phyloP scores from a whole-genome alignment of 2,329 filamentous ascomycete genomes.

The Colletotrichum sp. region DNA sequence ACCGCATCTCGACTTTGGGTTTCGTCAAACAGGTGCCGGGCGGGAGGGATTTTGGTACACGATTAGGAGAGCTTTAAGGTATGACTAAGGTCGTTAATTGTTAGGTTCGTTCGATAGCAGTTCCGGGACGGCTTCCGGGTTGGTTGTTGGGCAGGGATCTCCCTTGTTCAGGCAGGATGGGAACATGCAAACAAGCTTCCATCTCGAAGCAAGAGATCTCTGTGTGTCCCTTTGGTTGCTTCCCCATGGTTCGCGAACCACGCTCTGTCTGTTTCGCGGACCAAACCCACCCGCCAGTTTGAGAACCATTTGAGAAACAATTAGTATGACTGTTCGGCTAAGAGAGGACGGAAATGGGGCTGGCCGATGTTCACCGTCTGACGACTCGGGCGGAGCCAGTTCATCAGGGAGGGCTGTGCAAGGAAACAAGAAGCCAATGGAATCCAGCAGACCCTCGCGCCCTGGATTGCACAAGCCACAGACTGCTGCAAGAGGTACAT shows the following conservation, averaged over 20 bases:
- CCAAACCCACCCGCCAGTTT: not conserved
- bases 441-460: not conserved
- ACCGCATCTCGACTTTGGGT: not conserved
- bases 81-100: not conserved
- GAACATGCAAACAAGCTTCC: not conserved
- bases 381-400: not conserved
- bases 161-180: not conserved
- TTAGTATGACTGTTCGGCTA: not conserved
- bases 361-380: not conserved
- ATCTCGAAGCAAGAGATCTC: not conserved
- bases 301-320: not conserved
- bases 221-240: not conserved
- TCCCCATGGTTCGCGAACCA: not conserved
- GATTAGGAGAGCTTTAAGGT: not conserved
- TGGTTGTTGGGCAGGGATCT: not conserved
- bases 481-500: fast-evolving
- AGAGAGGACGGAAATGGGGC: not conserved
- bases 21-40: not conserved
- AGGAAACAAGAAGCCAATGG: not conserved
- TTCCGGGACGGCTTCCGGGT: not conserved
- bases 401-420: not conserved
- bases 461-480: not conserved
- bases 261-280: not conserved
- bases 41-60: not conserved
- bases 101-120: not conserved